Evolutionary conservation across 2,329 filamentous ascomycete genomes (phyloP), one percentile per base, ranked within the genome.

Genomic region (Exophiala xenobiotica): DNA sequence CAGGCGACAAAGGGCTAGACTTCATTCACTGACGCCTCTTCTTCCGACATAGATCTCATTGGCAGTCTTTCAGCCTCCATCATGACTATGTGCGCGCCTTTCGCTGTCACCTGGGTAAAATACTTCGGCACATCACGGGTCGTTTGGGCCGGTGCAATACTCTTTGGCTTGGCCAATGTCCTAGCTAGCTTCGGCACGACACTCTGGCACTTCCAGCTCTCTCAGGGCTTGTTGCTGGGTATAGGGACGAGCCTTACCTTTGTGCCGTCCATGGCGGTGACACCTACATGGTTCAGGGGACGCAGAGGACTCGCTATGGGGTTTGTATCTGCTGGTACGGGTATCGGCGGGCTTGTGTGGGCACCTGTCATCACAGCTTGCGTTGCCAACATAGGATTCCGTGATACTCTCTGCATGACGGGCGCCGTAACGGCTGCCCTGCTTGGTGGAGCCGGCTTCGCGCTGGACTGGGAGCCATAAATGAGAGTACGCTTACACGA

Each of bases 221-320:
- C 70, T 24, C 81, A 84, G 58, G 80, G 81, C 3, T 68, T 83
- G 5, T 81, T 78, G 57, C 82, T 83, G 59, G 81, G 81, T 8
- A 74, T 75, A 60, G 80, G 81, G 0, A 81, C 83, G 75, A 80
- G 81, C 0, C 82, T 83, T 52, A 66, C 81, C 2, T 83, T 81
- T 59, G 78, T 81, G 2, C 79, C 74, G 8, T 73, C 70, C 23
- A 77, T 82, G 35, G 67, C 69, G 1, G 78, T 84, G 33, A 69
- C 76, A 0, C 76, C 82, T 2, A 81, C 84, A 55, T 85, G 81
- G 81, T 86, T 86, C 58, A 74, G 73, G 2, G 76, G 74, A 2
- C 71, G 71, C 7, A 70, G 81, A 2, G 77, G 76, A 44, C 71
- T 85, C 5, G 82, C 82, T 7, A 82, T 81, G 59, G 81, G 80